A percentile compares a stretch with the other conserved stretches of the same genome.
These are phyloP conservation scores for Plasmodium knowlesi DNA, from an alignment of 169 alveolate genomes.

Conservation along the genomic window DNA sequence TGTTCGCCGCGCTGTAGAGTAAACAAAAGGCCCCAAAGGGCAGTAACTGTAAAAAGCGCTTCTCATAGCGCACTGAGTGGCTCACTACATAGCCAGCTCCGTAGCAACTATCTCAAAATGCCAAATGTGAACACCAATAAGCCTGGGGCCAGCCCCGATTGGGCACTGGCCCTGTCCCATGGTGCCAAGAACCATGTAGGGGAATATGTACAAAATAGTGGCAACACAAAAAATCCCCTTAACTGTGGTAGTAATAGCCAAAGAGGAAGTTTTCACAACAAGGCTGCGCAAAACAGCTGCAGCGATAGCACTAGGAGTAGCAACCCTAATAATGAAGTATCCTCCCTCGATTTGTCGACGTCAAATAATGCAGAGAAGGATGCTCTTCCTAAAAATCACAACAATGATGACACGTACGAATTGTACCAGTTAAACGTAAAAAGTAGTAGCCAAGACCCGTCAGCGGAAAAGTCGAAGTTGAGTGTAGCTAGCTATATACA, in stretches of 20 bases:
- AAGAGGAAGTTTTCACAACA: background rate
- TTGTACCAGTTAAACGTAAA: background rate
- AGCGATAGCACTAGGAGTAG: conserved; percentile 11
- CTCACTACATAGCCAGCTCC: no score
- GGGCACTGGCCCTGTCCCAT: background rate
- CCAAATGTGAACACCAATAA: background rate
- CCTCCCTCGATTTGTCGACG: background rate
- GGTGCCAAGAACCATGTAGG: background rate
- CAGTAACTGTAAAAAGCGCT: background rate
- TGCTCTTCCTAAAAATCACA: background rate
- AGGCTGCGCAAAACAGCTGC: background rate
- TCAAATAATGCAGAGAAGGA: conserved; percentile 8
- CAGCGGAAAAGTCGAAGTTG: background rate
- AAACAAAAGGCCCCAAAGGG: background rate
- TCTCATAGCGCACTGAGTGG: no score
- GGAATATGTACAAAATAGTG: background rate
- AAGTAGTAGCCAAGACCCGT: background rate
- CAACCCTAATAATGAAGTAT: background rate
- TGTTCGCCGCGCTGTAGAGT: background rate
- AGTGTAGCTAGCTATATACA: background rate
- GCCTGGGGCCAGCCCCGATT: background rate
- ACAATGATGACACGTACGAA: conserved; percentile 15
- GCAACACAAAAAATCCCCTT: background rate
- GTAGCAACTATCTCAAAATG: background rate
- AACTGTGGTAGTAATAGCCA: background rate